Conservation (phyloP, 371 early-diverging fungal species). For the Gilbertella persicaria region DNA sequence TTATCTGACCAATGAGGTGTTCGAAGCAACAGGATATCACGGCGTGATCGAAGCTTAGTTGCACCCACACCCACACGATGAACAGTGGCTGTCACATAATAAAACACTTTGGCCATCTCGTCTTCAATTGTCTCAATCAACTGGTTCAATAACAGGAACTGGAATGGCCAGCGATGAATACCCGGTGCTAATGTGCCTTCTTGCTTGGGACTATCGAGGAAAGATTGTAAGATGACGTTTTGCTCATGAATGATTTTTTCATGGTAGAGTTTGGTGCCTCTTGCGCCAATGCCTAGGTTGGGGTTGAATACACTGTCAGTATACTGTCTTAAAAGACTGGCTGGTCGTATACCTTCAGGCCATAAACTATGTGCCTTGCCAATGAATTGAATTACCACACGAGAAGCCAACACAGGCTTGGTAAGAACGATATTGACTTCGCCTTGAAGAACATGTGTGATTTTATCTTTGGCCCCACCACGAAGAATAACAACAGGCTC, state of each 20-base stretch:
- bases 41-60: slow-evolving; percentile 23
- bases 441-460: slow-evolving; percentile 42
- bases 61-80: slow-evolving; percentile 29
- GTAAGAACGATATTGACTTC: slow-evolving; percentile 45
- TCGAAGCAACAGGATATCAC: slow-evolving; percentile 31
- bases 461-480: slow-evolving; percentile 30
- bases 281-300: slow-evolving; percentile 34
- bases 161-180: slow-evolving; percentile 40
- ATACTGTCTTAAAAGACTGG: too few relatives aligned
- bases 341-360: slow-evolving; percentile 45
- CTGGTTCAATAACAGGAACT: slow-evolving; percentile 31
- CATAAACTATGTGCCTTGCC: slow-evolving; percentile 46
- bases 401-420: slow-evolving; percentile 31
- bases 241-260: slow-evolving; percentile 50
- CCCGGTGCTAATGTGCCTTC: slow-evolving; percentile 23
- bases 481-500: slow-evolving; percentile 49
- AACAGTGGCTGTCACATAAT: slow-evolving; percentile 30
- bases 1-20: slow-evolving; percentile 29
- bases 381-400: slow-evolving; percentile 36
- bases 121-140: slow-evolving; percentile 41
- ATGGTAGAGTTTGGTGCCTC: slow-evolving; percentile 42
- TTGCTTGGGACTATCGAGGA: slow-evolving; percentile 8
- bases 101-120: slow-evolving; percentile 37
- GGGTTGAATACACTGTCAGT: too few relatives aligned
- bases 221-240: slow-evolving; percentile 39